These are phyloP conservation scores for Microcyclospora tardicrescens DNA, from an alignment of 2,329 filamentous ascomycete genomes.

Conservation along the genomic window DNA sequence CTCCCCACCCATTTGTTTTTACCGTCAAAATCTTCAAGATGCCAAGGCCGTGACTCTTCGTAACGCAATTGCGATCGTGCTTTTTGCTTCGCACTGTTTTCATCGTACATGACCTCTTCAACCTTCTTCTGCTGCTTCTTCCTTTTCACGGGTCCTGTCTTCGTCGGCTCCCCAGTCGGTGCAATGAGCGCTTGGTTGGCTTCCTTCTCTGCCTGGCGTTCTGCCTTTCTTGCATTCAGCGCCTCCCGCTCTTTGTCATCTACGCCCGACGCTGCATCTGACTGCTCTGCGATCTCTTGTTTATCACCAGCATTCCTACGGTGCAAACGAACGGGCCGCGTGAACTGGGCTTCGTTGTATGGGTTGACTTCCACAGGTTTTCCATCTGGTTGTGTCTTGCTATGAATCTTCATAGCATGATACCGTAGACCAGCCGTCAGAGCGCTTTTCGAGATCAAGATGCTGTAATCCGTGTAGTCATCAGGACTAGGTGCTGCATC, in stretches of 20 bases:
- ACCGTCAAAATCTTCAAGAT: constrained; percentile 89
- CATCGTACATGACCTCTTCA: constrained; percentile 72
- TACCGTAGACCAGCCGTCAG: constrained; percentile 68
- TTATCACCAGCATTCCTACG: constrained; percentile 69
- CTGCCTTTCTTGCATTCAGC: constrained; percentile 49
- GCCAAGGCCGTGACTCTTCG: constrained; percentile 92
- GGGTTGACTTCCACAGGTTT: constrained; percentile 39
- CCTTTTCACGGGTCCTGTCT: constrained; percentile 34
- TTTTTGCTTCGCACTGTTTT: constrained; percentile 61
- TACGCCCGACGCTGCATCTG: constrained; percentile 24
- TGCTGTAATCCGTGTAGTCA: constrained; percentile 44
- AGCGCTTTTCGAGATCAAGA: constrained; percentile 72
- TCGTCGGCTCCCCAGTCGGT: constrained; percentile 56
- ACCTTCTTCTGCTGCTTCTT: constrained; percentile 67
- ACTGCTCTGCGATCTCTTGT: constrained; percentile 24
- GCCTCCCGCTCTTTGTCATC: constrained; percentile 55
- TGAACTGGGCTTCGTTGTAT: constrained; percentile 70
- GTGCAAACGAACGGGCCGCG: constrained; percentile 76
- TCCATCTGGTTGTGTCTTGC: constrained; percentile 30
- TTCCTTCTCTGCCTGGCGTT: constrained; percentile 74
- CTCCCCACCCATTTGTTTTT: constrained; percentile 89
- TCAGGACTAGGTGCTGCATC: constrained; percentile 5
- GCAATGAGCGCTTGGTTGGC: constrained; percentile 88
- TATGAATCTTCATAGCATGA: constrained; percentile 73
- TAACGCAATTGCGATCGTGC: constrained; percentile 56